Conservation (phyloP, 495 filamentous ascomycete genomes). For the Cercophora scortea region DNA sequence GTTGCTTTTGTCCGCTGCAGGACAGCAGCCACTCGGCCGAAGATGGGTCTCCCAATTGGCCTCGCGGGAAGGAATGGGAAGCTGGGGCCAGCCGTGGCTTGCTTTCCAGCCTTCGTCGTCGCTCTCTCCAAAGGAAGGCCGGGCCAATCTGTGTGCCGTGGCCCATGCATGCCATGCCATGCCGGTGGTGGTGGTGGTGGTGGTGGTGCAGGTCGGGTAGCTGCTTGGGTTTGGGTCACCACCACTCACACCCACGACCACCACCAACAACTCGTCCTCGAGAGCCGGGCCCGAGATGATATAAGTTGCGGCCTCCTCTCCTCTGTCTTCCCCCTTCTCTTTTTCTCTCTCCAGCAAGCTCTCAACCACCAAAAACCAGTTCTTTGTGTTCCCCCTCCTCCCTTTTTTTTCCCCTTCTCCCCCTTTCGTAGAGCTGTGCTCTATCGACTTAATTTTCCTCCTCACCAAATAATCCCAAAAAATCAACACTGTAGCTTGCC, state of each 20-base stretch:
- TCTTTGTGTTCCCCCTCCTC: constrained; percentile 42
- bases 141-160: too few species aligned
- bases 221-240: constrained; percentile 10
- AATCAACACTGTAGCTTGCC: constrained; percentile 33
- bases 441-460: constrained; percentile 34
- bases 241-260: constrained; percentile 13
- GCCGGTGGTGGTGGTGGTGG: too few species aligned
- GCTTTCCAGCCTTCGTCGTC: not conserved
- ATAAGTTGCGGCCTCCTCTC: constrained; percentile 39
- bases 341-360: constrained; percentile 69
- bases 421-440: constrained; percentile 49
- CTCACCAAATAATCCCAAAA: constrained; percentile 25
- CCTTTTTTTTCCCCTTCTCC: constrained; percentile 41
- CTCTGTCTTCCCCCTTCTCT: constrained; percentile 29
- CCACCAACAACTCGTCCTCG: constrained; percentile 4
- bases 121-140: too few species aligned
- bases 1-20: too few species aligned
- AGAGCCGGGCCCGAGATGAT: constrained; percentile 20
- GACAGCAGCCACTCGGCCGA: not conserved
- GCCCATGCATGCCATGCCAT: too few species aligned
- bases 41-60: constrained; percentile 19
- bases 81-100: not conserved
- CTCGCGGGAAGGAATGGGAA: constrained; percentile 6
- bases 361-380: constrained; percentile 59
- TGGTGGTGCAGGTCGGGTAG: constrained; percentile 1